Evolutionary conservation across 2,329 filamentous ascomycete genomes (phyloP).

Genomic region (Nakataea oryzae): DNA sequence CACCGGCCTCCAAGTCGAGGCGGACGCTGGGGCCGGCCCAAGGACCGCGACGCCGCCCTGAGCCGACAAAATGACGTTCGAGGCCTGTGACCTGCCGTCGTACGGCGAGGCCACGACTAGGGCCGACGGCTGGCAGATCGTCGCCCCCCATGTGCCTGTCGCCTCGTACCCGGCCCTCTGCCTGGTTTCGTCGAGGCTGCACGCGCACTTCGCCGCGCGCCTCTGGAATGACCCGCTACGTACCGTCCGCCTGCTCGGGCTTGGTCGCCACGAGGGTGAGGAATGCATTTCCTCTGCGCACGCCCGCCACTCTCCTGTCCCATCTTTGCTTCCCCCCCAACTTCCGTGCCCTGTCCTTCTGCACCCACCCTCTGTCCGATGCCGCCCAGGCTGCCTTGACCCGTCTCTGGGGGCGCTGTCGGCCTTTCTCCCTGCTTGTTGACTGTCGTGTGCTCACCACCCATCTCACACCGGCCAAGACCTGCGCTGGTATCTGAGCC

Average conservation of each 20-base stretch:
- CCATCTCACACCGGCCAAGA: conserved; percentile 22
- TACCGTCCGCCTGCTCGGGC: conserved; percentile 24
- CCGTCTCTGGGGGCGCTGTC: not conserved
- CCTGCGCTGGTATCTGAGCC: conserved; percentile 32
- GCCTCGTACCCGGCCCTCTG: conserved; percentile 34
- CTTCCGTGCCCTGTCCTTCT: not conserved
- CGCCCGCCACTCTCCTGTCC: not conserved
- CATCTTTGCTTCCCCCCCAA: not conserved
- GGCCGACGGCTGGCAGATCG: conserved; percentile 37
- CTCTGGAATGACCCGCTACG: conserved; percentile 41
- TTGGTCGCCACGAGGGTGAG: conserved; percentile 26
- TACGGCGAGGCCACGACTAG: conserved; percentile 38
- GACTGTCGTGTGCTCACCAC: not conserved
- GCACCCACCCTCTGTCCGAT: not conserved
- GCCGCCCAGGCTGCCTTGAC: not conserved
- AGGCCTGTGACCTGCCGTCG: conserved; percentile 30
- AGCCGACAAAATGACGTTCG: not conserved
- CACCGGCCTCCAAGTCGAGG: not conserved
- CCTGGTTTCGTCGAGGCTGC: conserved; percentile 35
- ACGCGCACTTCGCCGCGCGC: conserved; percentile 36
- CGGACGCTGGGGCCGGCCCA: not conserved
- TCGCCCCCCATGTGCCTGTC: conserved; percentile 30
- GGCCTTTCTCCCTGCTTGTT: not conserved
- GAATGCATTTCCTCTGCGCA: not conserved
- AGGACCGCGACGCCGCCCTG: not conserved